A percentile compares a stretch with the other conserved stretches of the same genome.
phyloP scores from a whole-genome alignment of 139 green algal species.

The Coelastrella sp. region DNA sequence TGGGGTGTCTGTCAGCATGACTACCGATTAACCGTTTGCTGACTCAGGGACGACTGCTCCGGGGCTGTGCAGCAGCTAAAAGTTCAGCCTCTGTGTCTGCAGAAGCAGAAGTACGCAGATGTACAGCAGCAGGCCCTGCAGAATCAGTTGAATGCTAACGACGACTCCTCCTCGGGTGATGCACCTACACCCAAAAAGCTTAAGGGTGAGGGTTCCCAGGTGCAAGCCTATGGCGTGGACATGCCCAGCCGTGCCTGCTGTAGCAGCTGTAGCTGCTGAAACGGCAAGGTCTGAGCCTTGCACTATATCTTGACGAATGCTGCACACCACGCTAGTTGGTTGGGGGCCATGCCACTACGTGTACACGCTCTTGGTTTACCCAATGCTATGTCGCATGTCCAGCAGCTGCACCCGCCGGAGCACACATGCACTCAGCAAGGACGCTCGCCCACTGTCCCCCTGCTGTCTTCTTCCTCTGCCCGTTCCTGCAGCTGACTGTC shows the following conservation, averaged over 20 bases:
- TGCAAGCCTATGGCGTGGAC: too few species aligned
- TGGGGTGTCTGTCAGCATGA: not conserved
- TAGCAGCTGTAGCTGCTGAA: too few species aligned
- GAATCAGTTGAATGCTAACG: not conserved
- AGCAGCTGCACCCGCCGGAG: too few species aligned
- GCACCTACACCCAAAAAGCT: slow-evolving; percentile 39
- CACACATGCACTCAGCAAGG: not conserved
- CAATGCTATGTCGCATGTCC: too few species aligned
- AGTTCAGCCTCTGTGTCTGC: not conserved
- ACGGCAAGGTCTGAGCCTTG: too few species aligned
- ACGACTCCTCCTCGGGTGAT: slow-evolving; percentile 20
- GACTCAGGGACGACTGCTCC: not conserved
- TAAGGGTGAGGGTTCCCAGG: not conserved
- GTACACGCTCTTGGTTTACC: too few species aligned
- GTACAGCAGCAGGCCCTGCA: slow-evolving; percentile 44
- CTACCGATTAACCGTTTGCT: not conserved
- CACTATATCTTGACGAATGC: too few species aligned
- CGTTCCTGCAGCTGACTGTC: slow-evolving; percentile 5
- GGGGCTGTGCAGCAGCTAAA: not conserved
- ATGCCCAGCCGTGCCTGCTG: too few species aligned
- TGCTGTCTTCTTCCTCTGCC: not conserved
- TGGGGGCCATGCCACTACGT: too few species aligned
- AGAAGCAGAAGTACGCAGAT: slow-evolving; percentile 36
- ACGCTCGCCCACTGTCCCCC: not conserved
- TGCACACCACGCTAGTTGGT: too few species aligned